phyloP scores from a whole-genome alignment of 305 asterid species.

The Nicotiana rustica region DNA sequence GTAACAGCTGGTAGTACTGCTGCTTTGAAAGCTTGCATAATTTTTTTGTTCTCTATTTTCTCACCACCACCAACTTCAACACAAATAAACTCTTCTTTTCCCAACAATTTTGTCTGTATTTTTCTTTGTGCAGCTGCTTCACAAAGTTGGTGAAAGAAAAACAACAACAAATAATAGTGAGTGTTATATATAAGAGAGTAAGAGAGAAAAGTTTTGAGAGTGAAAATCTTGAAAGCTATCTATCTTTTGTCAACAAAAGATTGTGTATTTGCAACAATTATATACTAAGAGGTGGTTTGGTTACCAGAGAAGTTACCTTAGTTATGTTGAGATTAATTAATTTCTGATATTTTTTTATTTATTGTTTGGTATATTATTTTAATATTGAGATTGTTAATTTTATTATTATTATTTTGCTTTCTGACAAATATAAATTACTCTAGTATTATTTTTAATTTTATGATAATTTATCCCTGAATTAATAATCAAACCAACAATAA shows the following conservation, averaged over 20 bases:
- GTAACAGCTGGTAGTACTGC: constrained; percentile 46
- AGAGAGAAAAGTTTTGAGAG: constrained; percentile 24
- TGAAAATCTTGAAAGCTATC: constrained; percentile 48
- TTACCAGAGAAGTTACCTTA: too few species aligned
- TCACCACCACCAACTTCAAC: not conserved
- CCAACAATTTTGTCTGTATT: not conserved
- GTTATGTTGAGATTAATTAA: too few species aligned
- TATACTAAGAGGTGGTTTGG: too few species aligned
- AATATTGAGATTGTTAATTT: too few species aligned
- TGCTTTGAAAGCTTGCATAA: constrained; percentile 67
- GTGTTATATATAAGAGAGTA: not conserved
- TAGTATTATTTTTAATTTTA: too few species aligned
- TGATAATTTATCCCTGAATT: too few species aligned
- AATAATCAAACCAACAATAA: too few species aligned
- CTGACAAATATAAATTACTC: too few species aligned
- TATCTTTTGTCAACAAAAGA: constrained; percentile 45
- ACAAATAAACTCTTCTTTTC: not conserved
- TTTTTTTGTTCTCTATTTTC: not conserved
- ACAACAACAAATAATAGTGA: not conserved
- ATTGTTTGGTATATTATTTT: too few species aligned
- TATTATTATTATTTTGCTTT: too few species aligned
- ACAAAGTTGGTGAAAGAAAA: constrained; percentile 34
- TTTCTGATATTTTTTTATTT: too few species aligned
- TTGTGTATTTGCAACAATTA: constrained; percentile 40
- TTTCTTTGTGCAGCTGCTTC: constrained; percentile 9